Conservation (phyloP, 352 stramenopile species). For the Globisporangium spiculum region DNA sequence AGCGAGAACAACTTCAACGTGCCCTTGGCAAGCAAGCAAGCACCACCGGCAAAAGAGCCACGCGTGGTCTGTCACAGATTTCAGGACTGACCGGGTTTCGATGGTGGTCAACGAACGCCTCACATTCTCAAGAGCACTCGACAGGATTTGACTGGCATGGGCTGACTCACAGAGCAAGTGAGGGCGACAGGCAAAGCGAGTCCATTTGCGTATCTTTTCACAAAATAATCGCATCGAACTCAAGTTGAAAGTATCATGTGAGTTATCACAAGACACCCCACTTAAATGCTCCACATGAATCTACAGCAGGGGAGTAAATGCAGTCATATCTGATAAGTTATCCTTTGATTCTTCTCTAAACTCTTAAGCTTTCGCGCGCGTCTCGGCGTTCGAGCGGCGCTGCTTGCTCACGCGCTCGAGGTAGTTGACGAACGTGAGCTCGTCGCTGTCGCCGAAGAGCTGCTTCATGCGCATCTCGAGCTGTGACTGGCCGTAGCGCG, state of each 20-base stretch:
- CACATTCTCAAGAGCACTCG: not conserved
- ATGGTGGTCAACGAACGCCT: not conserved
- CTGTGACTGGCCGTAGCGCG: constrained; percentile 85
- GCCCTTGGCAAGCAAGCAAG: not conserved
- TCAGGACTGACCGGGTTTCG: not conserved
- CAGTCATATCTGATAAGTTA: constrained; percentile 7
- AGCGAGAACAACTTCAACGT: not conserved
- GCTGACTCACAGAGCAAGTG: not conserved
- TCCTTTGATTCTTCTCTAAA: not conserved
- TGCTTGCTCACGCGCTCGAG: constrained; percentile 74
- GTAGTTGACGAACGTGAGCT: constrained; percentile 80
- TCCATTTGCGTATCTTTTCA: not conserved
- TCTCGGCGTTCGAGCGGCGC: constrained; percentile 60
- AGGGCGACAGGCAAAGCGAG: not conserved
- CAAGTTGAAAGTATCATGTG: not conserved
- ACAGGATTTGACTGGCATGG: not conserved
- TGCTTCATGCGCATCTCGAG: constrained; percentile 91
- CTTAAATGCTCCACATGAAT: not conserved
- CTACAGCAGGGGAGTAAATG: not conserved
- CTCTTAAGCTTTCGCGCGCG: constrained; percentile 43
- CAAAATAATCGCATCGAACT: not conserved
- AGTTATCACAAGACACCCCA: not conserved
- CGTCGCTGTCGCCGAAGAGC: constrained; percentile 87
- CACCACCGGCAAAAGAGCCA: not conserved
- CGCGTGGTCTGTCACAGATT: not conserved